Conservation (phyloP, 805 yeast species). For the Spathaspora boniae region DNA sequence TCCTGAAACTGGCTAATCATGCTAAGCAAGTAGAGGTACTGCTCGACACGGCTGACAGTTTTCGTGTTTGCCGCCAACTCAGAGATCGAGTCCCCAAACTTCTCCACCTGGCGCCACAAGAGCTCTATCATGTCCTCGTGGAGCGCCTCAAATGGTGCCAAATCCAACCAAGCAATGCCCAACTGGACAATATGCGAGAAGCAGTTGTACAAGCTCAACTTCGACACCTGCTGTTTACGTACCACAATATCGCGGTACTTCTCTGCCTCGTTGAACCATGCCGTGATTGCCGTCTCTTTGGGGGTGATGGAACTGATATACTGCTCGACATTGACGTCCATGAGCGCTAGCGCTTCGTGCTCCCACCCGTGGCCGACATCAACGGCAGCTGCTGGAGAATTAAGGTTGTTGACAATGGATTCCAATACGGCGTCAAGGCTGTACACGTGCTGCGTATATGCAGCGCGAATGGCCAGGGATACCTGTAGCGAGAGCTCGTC, state of each 20-base stretch:
- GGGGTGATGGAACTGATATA: conserved; percentile 20
- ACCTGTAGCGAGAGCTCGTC: no score
- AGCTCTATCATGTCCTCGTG: conserved; percentile 6
- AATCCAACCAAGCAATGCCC: no score
- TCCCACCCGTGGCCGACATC: no score
- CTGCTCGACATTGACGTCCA: conserved; percentile 25
- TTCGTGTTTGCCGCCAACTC: not conserved
- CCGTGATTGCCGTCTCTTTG: not conserved
- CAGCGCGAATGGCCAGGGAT: no score
- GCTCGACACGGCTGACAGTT: not conserved
- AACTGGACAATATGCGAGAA: conserved; percentile 3
- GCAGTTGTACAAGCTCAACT: conserved; percentile 2
- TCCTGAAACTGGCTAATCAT: conserved; percentile 1
- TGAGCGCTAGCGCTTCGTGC: no score
- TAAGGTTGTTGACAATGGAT: no score
- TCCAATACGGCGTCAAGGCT: no score
- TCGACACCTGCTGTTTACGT: conserved; percentile 1
- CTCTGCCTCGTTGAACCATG: conserved; percentile 9
- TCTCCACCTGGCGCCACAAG: conserved; percentile 12
- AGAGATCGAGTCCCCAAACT: conserved; percentile 8
- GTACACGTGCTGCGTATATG: no score
- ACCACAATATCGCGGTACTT: not conserved
- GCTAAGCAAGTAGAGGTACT: conserved; percentile 6
- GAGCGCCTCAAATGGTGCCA: conserved; percentile 14
- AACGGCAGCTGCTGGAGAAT: no score